These are phyloP conservation scores for Cryptococcus maquisensis DNA, from an alignment of 1,284 basidiomycete species.

Conservation along the genomic window DNA sequence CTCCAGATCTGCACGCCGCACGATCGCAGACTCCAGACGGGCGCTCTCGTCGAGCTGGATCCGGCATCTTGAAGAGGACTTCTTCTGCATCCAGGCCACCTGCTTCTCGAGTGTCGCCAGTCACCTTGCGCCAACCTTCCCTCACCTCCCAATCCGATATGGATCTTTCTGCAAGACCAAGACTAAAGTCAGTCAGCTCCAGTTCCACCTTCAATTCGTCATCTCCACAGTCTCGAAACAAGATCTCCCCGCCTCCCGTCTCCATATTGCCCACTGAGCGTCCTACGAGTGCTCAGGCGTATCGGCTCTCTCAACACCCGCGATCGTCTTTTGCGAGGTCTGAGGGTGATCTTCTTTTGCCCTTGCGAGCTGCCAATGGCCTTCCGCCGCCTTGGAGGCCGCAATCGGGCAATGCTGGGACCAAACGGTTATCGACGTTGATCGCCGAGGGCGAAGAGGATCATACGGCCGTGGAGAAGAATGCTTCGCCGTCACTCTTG, in stretches of 20 bases:
- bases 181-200: neutral
- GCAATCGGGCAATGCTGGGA: neutral
- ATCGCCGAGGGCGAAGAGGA: constrained; percentile 5
- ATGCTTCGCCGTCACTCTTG: too few species aligned
- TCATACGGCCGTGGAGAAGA: too few species aligned
- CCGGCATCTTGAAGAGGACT: neutral
- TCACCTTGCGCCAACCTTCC: constrained; percentile 1
- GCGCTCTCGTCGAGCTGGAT: constrained; percentile 1
- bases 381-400: constrained; percentile 13
- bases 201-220: neutral
- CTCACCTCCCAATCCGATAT: neutral
- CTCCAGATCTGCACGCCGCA: neutral
- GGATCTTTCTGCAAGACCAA: neutral
- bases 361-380: neutral
- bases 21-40: neutral
- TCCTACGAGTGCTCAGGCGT: neutral
- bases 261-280: neutral
- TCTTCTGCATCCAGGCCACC: neutral
- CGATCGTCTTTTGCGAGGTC: constrained; percentile 3
- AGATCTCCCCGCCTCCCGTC: neutral
- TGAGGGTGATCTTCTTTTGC: constrained; percentile 4
- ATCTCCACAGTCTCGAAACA: constrained; percentile 2
- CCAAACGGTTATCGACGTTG: neutral
- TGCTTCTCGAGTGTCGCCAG: neutral
- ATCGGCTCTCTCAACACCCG: neutral